phyloP scores from a whole-genome alignment of 345 rosid genomes.

The Murraya paniculata region DNA sequence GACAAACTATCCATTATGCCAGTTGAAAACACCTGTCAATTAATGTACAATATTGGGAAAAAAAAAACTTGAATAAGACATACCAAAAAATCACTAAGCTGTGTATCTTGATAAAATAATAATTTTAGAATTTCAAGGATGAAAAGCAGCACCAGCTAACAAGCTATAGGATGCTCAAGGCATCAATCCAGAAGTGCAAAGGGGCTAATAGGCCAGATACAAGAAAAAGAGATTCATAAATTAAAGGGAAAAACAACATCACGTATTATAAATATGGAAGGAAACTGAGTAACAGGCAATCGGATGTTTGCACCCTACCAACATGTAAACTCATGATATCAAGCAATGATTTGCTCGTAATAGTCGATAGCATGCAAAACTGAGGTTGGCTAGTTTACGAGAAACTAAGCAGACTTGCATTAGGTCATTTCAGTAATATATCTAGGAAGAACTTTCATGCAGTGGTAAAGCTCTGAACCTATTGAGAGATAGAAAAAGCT shows the following conservation, averaged over 20 bases:
- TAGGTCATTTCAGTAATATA: background rate
- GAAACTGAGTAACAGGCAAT: background rate
- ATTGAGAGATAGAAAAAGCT: background rate
- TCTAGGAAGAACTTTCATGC: background rate
- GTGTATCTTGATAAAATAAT: background rate
- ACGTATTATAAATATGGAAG: background rate
- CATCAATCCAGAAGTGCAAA: background rate
- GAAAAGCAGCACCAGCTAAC: background rate
- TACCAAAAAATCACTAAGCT: background rate
- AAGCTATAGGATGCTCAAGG: background rate
- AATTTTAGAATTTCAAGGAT: background rate
- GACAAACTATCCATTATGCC: conserved; percentile 65
- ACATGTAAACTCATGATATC: background rate
- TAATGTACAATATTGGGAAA: background rate
- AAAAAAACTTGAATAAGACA: background rate
- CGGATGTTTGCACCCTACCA: background rate
- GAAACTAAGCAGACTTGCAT: background rate
- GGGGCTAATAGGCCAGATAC: background rate
- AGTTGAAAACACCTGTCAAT: conserved; percentile 61
- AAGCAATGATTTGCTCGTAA: background rate
- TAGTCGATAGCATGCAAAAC: background rate
- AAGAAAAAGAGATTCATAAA: background rate
- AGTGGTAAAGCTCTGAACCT: background rate
- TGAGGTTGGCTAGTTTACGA: background rate
- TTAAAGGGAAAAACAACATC: background rate